Evolutionary conservation across 1,139 yeast genomes (phyloP).

Genomic region (Magnusiomyces magnusii): DNA sequence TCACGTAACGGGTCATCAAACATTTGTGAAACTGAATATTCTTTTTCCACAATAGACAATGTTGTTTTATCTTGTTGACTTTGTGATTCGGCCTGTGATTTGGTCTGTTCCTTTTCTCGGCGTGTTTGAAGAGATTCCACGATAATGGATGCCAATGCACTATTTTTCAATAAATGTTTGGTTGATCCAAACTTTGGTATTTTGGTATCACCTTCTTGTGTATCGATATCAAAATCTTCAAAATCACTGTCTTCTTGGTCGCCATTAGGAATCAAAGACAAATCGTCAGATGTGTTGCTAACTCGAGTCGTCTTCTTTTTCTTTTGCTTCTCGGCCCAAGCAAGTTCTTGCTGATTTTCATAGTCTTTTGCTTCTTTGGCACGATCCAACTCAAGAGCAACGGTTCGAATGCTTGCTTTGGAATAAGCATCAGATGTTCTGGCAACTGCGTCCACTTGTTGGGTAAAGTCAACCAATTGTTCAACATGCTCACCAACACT

Average conservation of each 20-base stretch:
- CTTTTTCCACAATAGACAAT: neutral
- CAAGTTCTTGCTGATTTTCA: constrained; percentile 25
- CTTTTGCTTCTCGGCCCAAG: constrained; percentile 1
- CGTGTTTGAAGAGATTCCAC: constrained; percentile 4
- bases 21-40: neutral
- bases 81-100: neutral
- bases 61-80: no score
- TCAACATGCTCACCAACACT: neutral
- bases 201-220: neutral
- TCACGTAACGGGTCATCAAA: neutral
- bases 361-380: neutral
- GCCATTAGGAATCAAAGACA: neutral
- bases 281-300: constrained; percentile 11
- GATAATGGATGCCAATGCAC: constrained; percentile 6
- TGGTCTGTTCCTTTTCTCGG: neutral
- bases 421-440: neutral
- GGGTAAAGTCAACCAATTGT: neutral
- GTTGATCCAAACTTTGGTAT: neutral
- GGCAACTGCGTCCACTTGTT: neutral
- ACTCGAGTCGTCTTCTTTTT: constrained; percentile 17
- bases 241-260: neutral
- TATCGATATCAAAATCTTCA: neutral
- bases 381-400: neutral
- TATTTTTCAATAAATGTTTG: constrained; percentile 2
- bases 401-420: neutral